These are phyloP conservation scores for Kodamaea fukazawae DNA, from an alignment of 805 yeast genomes.

Conservation along the genomic window DNA sequence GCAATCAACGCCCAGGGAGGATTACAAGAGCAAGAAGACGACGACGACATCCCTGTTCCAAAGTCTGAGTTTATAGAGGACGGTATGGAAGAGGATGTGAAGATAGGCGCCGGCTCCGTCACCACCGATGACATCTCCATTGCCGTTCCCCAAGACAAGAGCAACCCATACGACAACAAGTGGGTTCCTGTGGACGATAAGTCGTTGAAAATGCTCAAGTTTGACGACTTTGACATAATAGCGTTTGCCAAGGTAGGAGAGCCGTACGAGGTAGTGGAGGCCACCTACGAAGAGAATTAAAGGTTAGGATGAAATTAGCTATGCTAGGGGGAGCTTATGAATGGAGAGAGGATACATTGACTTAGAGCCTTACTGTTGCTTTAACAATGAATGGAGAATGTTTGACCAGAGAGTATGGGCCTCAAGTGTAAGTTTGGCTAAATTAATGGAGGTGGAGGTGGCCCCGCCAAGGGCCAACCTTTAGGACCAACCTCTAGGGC, in stretches of 20 bases:
- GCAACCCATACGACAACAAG: slow-evolving; percentile 31
- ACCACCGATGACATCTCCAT: slow-evolving; percentile 27
- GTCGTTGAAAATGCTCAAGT: slow-evolving; percentile 24
- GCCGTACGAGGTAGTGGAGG: slow-evolving; percentile 31
- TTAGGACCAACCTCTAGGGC: too few species aligned
- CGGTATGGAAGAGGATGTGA: slow-evolving; percentile 25
- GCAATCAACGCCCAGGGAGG: slow-evolving; percentile 53
- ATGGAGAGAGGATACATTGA: too few species aligned
- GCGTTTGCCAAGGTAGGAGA: slow-evolving; percentile 42
- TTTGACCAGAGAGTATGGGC: too few species aligned
- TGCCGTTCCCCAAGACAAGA: slow-evolving; percentile 42
- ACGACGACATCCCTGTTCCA: slow-evolving; percentile 33
- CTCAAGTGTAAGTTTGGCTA: too few species aligned
- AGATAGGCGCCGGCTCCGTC: slow-evolving; percentile 12
- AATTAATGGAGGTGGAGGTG: too few species aligned
- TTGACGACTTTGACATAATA: slow-evolving; percentile 41
- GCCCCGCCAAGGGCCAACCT: too few species aligned
- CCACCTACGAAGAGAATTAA: slow-evolving; percentile 30
- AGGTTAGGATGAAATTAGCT: neutral
- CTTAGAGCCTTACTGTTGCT: too few species aligned
- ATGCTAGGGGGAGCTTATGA: neutral
- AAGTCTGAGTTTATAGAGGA: slow-evolving; percentile 36
- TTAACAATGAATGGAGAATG: too few species aligned
- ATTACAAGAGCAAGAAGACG: slow-evolving; percentile 27
- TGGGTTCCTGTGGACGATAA: slow-evolving; percentile 35